Percentiles rank a stretch among this genome's conserved stretches.
Conservation (phyloP, 768 basidiomycete species). For the Leccinum obscurum region DNA sequence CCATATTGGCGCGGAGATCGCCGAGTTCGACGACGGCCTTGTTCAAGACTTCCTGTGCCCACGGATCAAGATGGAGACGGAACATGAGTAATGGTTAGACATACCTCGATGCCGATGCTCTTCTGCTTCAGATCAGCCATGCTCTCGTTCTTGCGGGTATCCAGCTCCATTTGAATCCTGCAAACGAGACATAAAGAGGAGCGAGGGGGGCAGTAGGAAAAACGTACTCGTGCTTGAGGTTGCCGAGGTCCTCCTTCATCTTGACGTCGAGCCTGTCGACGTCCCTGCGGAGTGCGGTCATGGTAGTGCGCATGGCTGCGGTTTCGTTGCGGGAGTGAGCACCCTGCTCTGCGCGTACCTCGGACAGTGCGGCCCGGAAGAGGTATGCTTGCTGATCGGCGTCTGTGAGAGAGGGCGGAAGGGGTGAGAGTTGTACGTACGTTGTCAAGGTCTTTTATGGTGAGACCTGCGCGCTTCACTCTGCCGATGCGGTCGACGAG, state of each 20-base stretch:
- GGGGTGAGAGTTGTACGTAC: slow-evolving; percentile 40
- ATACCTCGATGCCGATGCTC: slow-evolving; percentile 82
- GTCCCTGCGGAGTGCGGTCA: slow-evolving; percentile 78
- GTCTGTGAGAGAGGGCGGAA: neutral
- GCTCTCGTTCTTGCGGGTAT: slow-evolving; percentile 89
- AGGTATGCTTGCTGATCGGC: slow-evolving; percentile 83
- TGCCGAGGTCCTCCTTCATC: slow-evolving; percentile 91
- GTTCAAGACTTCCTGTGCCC: slow-evolving; percentile 66
- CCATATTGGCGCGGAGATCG: slow-evolving; percentile 77
- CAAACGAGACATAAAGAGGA: neutral
- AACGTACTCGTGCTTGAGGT: slow-evolving; percentile 89
- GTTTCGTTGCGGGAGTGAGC: slow-evolving; percentile 83
- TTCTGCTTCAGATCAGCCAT: slow-evolving; percentile 80
- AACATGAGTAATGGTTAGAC: slow-evolving; percentile 10
- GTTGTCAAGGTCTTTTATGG: slow-evolving; percentile 78
- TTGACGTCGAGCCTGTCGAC: slow-evolving; percentile 83
- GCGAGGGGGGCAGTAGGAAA: neutral
- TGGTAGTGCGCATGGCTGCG: slow-evolving; percentile 74
- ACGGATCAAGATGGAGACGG: neutral
- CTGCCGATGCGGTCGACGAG: slow-evolving; percentile 74
- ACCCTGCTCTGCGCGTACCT: slow-evolving; percentile 83
- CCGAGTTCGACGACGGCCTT: slow-evolving; percentile 72
- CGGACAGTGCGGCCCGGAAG: slow-evolving; percentile 90
- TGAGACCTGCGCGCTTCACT: slow-evolving; percentile 70
- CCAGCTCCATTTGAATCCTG: slow-evolving; percentile 96